Percentiles rank a stretch among this genome's conserved stretches.
Conservation (phyloP, 1,139 yeast genomes). For the Wickerhamomyces sp. region DNA sequence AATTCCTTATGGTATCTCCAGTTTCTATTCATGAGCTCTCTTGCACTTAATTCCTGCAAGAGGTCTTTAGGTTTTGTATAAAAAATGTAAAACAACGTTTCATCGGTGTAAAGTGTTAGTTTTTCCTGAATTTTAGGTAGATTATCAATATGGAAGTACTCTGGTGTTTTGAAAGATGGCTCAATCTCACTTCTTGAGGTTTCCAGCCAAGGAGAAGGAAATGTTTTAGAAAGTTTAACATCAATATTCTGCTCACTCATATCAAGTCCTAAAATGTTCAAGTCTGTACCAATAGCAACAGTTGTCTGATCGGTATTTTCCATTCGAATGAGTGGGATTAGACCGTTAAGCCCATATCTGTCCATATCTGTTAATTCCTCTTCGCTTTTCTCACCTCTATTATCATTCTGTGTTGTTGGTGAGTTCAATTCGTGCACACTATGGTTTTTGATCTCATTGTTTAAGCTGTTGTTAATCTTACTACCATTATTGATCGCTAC, state of each 20-base stretch:
- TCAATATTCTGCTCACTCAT: constrained; percentile 32
- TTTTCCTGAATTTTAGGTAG: constrained; percentile 37
- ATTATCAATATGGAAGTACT: constrained; percentile 11
- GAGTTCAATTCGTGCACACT: background rate
- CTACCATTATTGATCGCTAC: constrained; percentile 1
- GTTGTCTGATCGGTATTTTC: constrained; percentile 62
- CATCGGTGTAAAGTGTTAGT: constrained; percentile 78
- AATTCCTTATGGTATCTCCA: constrained; percentile 97
- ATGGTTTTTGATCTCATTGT: background rate
- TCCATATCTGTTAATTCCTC: constrained; percentile 34
- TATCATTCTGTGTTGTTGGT: constrained; percentile 1
- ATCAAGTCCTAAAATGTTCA: constrained; percentile 70
- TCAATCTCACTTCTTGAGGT: constrained; percentile 89
- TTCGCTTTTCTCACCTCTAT: constrained; percentile 9
- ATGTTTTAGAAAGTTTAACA: constrained; percentile 57
- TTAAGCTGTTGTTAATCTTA: background rate
- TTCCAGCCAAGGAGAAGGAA: constrained; percentile 94
- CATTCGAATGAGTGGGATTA: constrained; percentile 63
- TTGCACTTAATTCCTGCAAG: constrained; percentile 89
- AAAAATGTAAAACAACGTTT: constrained; percentile 88
- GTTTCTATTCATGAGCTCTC: constrained; percentile 82
- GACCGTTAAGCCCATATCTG: constrained; percentile 72
- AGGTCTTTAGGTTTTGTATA: constrained; percentile 93
- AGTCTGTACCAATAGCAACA: constrained; percentile 81
- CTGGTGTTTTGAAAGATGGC: constrained; percentile 66